Conservation (phyloP, 2,329 filamentous ascomycete genomes). For the Ustulina deusta region DNA sequence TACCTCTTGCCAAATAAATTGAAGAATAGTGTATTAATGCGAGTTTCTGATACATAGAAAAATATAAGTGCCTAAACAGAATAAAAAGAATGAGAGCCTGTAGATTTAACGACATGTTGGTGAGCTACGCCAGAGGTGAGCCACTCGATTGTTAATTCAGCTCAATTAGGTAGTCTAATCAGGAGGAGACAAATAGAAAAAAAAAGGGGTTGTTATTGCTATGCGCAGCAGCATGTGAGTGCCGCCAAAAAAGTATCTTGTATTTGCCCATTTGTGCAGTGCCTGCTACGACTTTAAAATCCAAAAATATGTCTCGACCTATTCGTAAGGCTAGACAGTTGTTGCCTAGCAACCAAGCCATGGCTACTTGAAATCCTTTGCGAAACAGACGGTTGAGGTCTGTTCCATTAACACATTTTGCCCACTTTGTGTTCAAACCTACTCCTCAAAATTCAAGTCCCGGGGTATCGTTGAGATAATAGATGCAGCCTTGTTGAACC, state of each 20-base stretch:
- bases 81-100: neutral
- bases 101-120: neutral
- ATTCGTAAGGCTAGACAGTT: conserved; percentile 4
- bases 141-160: no score
- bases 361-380: conserved; percentile 5
- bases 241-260: conserved; percentile 11
- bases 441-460: conserved; percentile 40
- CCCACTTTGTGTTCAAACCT: conserved; percentile 20
- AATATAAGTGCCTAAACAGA: neutral
- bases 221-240: conserved; percentile 15
- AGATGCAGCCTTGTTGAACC: conserved; percentile 50
- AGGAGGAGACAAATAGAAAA: neutral
- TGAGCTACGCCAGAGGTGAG: no score
- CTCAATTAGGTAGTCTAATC: neutral
- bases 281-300: conserved; percentile 3
- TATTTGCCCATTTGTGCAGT: conserved; percentile 17
- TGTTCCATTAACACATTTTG: conserved; percentile 26
- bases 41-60: no score
- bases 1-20: no score
- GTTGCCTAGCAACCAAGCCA: conserved; percentile 1
- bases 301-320: conserved; percentile 9
- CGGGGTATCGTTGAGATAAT: conserved; percentile 60
- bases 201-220: neutral
- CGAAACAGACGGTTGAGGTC: conserved; percentile 43
- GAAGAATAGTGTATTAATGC: no score